A percentile compares a stretch with the other conserved stretches of the same genome.
Conservation (phyloP, 805 yeast genomes). For the Candida endomychidarum region DNA sequence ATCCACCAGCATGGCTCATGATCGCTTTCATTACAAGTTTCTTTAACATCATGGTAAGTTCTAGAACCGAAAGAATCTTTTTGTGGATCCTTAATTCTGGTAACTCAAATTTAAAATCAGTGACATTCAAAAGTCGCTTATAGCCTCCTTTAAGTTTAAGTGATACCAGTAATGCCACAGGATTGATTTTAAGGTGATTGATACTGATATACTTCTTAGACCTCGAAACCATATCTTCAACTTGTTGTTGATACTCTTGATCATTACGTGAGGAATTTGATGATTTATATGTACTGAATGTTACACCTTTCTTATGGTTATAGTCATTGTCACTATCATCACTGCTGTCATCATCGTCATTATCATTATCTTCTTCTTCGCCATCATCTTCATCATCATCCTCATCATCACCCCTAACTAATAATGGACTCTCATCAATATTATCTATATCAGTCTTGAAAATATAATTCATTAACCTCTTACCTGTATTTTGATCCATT, state of each 20-base stretch:
- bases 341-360: background rate
- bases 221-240: constrained; percentile 66
- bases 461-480: constrained; percentile 35
- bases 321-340: background rate
- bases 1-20: constrained; percentile 35
- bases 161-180: constrained; percentile 34
- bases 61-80: constrained; percentile 33
- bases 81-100: constrained; percentile 34
- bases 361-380: background rate
- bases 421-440: constrained; percentile 22
- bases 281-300: background rate
- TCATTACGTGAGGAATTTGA: constrained; percentile 12
- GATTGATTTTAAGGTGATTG: constrained; percentile 45
- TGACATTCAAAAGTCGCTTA: constrained; percentile 37
- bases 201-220: constrained; percentile 75
- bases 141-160: constrained; percentile 35
- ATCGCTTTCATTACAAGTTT: constrained; percentile 31
- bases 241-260: constrained; percentile 25
- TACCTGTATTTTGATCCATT: constrained; percentile 41
- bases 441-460: constrained; percentile 29
- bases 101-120: constrained; percentile 31
- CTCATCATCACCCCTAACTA: constrained; percentile 7
- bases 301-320: background rate
- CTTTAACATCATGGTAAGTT: constrained; percentile 34
- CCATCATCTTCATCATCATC: constrained; percentile 1